Percentiles rank a stretch among this genome's conserved stretches.
Evolutionary conservation across 345 rosid genomes (phyloP).

Genomic region (Eucalyptus decipiens): DNA sequence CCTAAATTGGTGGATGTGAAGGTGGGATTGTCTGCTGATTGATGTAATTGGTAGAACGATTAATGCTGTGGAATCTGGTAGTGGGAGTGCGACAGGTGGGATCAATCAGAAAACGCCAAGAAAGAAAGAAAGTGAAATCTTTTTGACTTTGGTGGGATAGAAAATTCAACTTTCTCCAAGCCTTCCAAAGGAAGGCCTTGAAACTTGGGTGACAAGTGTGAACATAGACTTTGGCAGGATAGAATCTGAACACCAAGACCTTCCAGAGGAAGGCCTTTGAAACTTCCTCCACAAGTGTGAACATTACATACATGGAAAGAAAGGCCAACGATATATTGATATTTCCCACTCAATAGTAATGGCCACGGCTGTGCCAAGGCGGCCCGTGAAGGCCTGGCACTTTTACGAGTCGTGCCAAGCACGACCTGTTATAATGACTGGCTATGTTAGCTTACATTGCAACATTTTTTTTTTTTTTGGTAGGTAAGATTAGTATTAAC

Average conservation of each 20-base stretch:
- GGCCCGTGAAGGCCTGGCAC: not conserved
- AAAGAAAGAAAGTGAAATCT: not conserved
- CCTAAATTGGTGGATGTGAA: not conserved
- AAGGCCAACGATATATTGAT: not conserved
- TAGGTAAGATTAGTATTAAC: no score
- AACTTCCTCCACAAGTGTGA: not conserved
- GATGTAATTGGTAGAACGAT: not conserved
- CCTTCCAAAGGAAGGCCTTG: not conserved
- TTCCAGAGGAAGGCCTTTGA: not conserved
- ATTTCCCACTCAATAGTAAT: not conserved
- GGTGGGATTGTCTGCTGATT: not conserved
- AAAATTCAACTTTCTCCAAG: not conserved
- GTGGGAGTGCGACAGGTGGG: not conserved
- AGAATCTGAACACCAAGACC: not conserved
- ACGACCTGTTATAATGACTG: no score
- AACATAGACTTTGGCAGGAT: not conserved
- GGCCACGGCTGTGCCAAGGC: not conserved
- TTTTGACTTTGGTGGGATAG: not conserved
- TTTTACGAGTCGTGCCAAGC: not conserved
- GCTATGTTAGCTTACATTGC: rapidly evolving
- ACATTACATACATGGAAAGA: not conserved
- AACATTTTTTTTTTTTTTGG: not conserved
- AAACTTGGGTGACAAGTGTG: not conserved
- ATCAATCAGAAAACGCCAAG: not conserved
- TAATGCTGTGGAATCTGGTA: not conserved